Base-by-base conservation (phyloP, 2,329 filamentous ascomycete genomes). In the Paracorniculantispora psalliotae region DNA sequence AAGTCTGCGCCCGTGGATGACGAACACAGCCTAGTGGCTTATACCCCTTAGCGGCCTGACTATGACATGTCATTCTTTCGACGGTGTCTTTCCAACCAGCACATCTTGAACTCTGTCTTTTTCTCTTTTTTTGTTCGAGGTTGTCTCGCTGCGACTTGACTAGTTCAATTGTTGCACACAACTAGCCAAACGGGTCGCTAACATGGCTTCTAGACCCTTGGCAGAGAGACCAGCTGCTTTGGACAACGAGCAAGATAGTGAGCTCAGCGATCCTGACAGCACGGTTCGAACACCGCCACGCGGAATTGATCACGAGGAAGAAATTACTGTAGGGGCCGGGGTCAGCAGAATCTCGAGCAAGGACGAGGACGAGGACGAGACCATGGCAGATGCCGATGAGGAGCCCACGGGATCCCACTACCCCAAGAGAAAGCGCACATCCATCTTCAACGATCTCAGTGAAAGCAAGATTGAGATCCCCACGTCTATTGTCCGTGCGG, bases 381-480 rank as follows among this genome's bases (percentile, higher is more conserved):
- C 68, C 9, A 79, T 80, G 75, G 69, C 69, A 1, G 76, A 79
- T 37, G 70, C 61, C 3, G 74, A 77, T 2, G 72, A 73, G 12
- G 76, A 73, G 35, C 70, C 72, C 1, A 61, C 69, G 0, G 64
- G 68, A 30, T 72, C 77, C 0, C 74, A 78, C 51, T 79, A 79
- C 56, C 75, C 78, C 0, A 86, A 86, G 70, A 77, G 83, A 33
- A 86, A 86, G 68, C 78, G 83, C 12, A 71, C 72, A 1, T 79
- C 79, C 0, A 66, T 79, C 37, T 81, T 81, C 62, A 74, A 76
- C 50, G 78, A 83, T 54, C 64, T 79, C 2, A 77, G 75, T 51
- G 80, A 82, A 59, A 75, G 77, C 46, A 79, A 77, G 63, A 75
- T 77, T 54, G 77, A 77, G 51, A 73, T 65, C 9, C 62, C 69